Conservation (phyloP, 495 filamentous ascomycete genomes). For the Chaetomium tenue region DNA sequence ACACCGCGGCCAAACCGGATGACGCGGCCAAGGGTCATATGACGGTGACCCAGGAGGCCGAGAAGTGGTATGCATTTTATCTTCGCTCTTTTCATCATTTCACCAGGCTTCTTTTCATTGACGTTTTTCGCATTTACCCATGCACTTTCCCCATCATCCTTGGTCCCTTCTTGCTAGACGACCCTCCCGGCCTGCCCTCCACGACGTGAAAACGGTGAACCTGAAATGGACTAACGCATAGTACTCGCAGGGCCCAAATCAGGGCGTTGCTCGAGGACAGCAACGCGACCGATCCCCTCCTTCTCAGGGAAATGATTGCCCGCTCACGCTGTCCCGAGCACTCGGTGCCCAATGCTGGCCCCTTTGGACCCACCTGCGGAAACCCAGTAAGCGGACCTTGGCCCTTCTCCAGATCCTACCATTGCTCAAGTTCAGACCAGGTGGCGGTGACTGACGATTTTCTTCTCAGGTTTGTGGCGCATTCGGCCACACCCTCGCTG, state of each 20-base stretch:
- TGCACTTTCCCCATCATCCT: too few relatives aligned
- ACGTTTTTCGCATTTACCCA: too few relatives aligned
- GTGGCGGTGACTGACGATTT: not conserved
- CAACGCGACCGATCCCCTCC: not conserved
- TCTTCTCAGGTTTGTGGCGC: not conserved
- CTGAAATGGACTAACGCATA: not conserved
- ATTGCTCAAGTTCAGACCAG: not conserved
- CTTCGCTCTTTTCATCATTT: not conserved
- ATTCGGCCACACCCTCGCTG: conserved; percentile 12
- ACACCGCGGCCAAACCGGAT: not conserved
- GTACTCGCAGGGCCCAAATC: not conserved
- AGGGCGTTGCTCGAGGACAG: not conserved
- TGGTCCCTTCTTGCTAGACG: too few relatives aligned
- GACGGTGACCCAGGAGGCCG: not conserved
- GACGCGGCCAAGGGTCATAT: not conserved
- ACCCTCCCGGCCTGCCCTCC: too few relatives aligned
- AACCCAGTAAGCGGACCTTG: not conserved
- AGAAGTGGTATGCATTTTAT: not conserved
- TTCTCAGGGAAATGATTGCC: not conserved
- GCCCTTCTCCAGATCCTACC: not conserved
- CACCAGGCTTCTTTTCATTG: too few relatives aligned
- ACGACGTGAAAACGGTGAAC: not conserved
- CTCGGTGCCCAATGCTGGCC: not conserved
- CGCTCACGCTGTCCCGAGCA: not conserved
- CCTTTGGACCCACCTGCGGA: conserved; percentile 1